Evolutionary conservation across 208 protist species (phyloP), one percentile per base, ranked within the genome.

Genomic region (Phytomonas sp.): DNA sequence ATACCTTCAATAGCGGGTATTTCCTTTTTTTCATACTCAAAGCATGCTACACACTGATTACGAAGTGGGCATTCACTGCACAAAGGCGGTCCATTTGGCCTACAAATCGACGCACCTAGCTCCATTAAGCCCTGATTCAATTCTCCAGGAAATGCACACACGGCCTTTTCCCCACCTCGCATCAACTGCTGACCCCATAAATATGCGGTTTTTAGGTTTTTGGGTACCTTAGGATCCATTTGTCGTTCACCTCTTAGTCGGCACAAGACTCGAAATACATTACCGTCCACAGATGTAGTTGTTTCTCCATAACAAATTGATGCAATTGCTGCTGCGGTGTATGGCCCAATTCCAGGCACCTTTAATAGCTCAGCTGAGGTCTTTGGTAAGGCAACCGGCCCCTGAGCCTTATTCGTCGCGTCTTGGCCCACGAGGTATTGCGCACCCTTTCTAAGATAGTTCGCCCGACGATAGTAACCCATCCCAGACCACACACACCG

Each of bases 121-220:
- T 98, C 93, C 92, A 98, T 98, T 12, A 98, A 66, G 4, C 93
- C 91, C 73, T 98, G 93, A 73, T 97, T 98, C 63, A 93, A 65
- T 1, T 80, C 81, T 23, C 87, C 85, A 2, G 88, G 86, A 29
- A 84, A 67, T 23, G 33, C 5, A 60, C 83, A 80, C 10, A 75
- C 71, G 1, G 60, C 61, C 73, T 71, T 66, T 67, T 70, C 59
- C 66, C 74, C 66, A 60, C 76, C 78, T 32, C 42, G 62, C 82
- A 95, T 89, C 29, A 90, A 31, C 73, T 77, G 71, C 61, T 91
- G 77, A 0, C 83, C 88, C 87, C 88, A 93, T 14, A 34, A 42
- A 8, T 37, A 70, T 4, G 82, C 91, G 19, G 31, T 49, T 65
- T 86, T 89, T 29, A 92, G 70, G 66, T 79, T 91, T 26, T 83